These are phyloP conservation scores for Neodidymelliopsis sp. DNA, from an alignment of 2,329 filamentous ascomycete species.

Conservation along the genomic window DNA sequence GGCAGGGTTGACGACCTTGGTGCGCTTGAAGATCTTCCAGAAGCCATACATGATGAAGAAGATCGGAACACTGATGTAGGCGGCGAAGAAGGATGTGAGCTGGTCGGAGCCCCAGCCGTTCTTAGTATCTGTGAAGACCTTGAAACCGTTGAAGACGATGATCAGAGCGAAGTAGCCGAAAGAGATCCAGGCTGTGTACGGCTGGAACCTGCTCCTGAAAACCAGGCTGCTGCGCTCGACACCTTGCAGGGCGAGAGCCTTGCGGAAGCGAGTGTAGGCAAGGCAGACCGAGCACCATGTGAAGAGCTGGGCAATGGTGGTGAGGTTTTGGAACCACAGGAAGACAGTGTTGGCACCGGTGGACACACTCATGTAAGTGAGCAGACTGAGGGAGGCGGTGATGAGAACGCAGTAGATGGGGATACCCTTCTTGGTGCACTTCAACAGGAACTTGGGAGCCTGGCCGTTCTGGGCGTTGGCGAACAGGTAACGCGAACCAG, in stretches of 20 bases:
- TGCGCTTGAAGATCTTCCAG: constrained; percentile 73
- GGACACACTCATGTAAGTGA: constrained; percentile 60
- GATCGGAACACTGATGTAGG: constrained; percentile 55
- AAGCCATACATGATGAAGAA: constrained; percentile 60
- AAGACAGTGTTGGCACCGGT: constrained; percentile 61
- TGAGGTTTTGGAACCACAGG: constrained; percentile 75
- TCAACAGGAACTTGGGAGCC: constrained; percentile 60
- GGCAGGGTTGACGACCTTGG: constrained; percentile 55
- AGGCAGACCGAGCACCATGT: constrained; percentile 64
- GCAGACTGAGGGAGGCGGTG: constrained; percentile 51
- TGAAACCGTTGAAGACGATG: constrained; percentile 69
- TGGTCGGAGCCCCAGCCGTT: constrained; percentile 44
- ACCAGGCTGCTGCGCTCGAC: constrained; percentile 63
- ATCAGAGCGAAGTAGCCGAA: constrained; percentile 63
- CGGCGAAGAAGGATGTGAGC: constrained; percentile 59
- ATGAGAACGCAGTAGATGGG: constrained; percentile 50
- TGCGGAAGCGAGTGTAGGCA: constrained; percentile 66
- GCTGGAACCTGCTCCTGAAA: constrained; percentile 57
- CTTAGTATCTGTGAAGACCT: constrained; percentile 62
- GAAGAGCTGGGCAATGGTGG: constrained; percentile 64
- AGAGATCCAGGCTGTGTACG: constrained; percentile 65
- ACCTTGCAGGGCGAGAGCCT: constrained; percentile 55
- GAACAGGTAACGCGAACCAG: constrained; percentile 61
- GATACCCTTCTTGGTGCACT: constrained; percentile 56
- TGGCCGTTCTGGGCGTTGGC: constrained; percentile 59